Base-by-base conservation (phyloP, 2,329 filamentous ascomycete genomes). In the Pseudogymnoascus sp. region DNA sequence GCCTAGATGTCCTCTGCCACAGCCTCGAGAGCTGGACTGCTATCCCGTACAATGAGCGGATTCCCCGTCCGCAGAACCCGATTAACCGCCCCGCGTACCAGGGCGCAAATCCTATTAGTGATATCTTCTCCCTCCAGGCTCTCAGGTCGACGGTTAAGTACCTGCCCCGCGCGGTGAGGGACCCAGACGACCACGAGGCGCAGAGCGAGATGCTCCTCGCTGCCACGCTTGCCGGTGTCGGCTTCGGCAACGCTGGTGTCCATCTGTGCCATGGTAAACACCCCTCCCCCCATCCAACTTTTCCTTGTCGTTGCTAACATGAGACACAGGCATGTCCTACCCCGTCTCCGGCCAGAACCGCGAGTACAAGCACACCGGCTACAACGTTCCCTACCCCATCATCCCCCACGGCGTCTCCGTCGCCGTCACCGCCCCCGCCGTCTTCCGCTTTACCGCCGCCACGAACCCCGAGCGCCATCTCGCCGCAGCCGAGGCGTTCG, bases 381-480 rank as follows among this genome's bases (percentile, higher is more conserved):
- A 99, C 75, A 79, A 87, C 1, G 86, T 96, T 6, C 76, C 84
- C 26, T 74, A 82, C 31, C 86, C 90, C 8, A 89, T 99, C 70
- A 97, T 99, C 72, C 95, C 95, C 0, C 95, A 99, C 74, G 95
- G 95, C 62, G 95, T 99, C 24, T 93, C 89, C 1, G 95, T 99
- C 1, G 95, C 93, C 2, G 93, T 97, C 6, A 93, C 91, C 0
- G 91, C 93, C 0, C 93, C 95, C 0, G 90, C 93, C 0, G 93
- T 97, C 1, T 99, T 97, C 83, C 86, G 85, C 31, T 97, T 97
- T 77, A 99, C 93, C 0, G 93, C 82, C 0, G 83, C 93, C 1
- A 95, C 90, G 1, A 97, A 97, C 72, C 95, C 95, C 0, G 91
- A 96, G 62, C 86, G 95, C 8, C 95, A 99, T 78, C 78, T 99